Conservation (phyloP, 495 filamentous ascomycete species). For the Xylaria telfairii region DNA sequence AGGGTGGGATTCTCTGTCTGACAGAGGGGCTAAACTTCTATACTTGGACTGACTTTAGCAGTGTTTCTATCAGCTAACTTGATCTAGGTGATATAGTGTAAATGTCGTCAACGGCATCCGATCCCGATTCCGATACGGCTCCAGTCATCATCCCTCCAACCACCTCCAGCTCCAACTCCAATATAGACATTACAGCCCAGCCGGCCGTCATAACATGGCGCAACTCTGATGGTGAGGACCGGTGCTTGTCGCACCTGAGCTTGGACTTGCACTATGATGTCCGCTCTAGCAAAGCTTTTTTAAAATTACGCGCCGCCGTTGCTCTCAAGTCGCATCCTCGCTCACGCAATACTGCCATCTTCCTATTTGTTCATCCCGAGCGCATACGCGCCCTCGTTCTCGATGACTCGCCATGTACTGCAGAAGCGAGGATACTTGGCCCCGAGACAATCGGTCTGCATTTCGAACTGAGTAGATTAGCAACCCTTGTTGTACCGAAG, state of each 20-base stretch:
- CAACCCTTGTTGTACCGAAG: constrained; percentile 13
- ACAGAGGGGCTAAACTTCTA: constrained; percentile 20
- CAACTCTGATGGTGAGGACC: constrained; percentile 10
- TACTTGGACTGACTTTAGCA: constrained; percentile 6
- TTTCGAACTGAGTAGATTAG: constrained; percentile 13
- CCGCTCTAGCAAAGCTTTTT: constrained; percentile 24
- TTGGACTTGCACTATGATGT: constrained; percentile 21
- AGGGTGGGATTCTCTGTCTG: constrained; percentile 25
- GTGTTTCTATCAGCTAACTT: constrained; percentile 10
- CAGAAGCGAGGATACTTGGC: constrained; percentile 6
- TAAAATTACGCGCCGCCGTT: constrained; percentile 17
- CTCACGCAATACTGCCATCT: constrained; percentile 18
- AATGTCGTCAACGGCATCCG: constrained; percentile 24
- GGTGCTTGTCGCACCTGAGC: constrained; percentile 6
- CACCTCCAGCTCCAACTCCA: not conserved
- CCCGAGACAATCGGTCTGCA: constrained; percentile 11
- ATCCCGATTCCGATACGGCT: constrained; percentile 15
- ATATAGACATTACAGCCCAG: constrained; percentile 20
- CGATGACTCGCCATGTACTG: constrained; percentile 45
- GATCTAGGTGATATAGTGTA: constrained; percentile 5
- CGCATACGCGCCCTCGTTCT: constrained; percentile 45
- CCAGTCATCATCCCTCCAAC: not conserved
- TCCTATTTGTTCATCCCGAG: constrained; percentile 31
- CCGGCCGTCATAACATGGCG: constrained; percentile 16
- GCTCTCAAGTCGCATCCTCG: constrained; percentile 20